phyloP scores from a whole-genome alignment of 441 rosid genomes.

The Jatropha podagrica region DNA sequence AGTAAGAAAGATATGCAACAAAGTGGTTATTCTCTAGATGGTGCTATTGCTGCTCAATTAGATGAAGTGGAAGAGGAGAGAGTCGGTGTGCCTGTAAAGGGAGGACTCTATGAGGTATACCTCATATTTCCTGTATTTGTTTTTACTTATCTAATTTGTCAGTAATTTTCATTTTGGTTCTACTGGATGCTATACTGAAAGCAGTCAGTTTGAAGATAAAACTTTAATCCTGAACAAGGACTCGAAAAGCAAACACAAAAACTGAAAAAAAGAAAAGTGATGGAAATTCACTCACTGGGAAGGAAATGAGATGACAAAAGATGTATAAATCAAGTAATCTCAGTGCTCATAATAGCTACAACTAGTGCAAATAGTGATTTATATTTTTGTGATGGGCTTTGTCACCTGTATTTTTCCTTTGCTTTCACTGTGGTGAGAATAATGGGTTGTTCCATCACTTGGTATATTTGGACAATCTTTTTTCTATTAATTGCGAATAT shows the following conservation, averaged over 20 bases:
- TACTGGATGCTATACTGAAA: not conserved
- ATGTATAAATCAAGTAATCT: not conserved
- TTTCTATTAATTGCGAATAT: not conserved
- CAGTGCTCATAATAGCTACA: not conserved
- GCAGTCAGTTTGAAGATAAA: not conserved
- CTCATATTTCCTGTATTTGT: constrained; percentile 15
- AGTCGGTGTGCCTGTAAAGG: constrained; percentile 98
- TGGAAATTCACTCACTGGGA: not conserved
- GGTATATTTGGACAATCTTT: not conserved
- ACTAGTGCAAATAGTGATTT: not conserved
- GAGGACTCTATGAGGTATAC: constrained; percentile 89
- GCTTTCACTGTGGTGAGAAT: not conserved
- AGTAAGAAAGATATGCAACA: constrained; percentile 35
- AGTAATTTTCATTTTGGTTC: not conserved
- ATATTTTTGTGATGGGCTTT: not conserved
- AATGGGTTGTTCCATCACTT: not conserved
- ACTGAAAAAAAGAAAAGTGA: not conserved
- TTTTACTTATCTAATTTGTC: constrained; percentile 6
- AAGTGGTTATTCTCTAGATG: constrained; percentile 31
- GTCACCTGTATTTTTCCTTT: not conserved
- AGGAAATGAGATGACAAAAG: not conserved
- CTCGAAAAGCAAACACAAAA: not conserved
- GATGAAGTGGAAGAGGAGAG: constrained; percentile 81
- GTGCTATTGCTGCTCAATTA: constrained; percentile 38
- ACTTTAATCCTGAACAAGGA: not conserved